Base-by-base conservation (phyloP, 192 early-diverging fungal species). In the Diversispora eburnea region DNA sequence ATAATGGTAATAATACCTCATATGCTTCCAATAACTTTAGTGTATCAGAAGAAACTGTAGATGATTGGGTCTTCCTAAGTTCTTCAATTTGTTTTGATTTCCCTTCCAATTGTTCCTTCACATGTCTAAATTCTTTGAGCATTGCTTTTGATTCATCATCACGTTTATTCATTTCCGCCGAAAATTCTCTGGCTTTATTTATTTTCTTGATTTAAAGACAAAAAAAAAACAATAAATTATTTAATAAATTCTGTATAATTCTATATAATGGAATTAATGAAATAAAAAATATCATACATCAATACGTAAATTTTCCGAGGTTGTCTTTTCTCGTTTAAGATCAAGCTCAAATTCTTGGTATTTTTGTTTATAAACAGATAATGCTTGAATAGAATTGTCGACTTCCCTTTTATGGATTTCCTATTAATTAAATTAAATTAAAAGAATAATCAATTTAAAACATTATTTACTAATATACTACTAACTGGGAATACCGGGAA, bases 371-470 rank as follows among this genome's bases (percentile, higher is more conserved):
- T 88, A 80, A 9, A 75, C 61, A 63, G 89, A 81, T 20, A 87
- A 54, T 13, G 82, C 75, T 13, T 76, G 52, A 48, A 77, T 82
- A 46, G 85, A 81, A 49, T 81, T 80, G 43, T 84, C 79, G 3
- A 88, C 67, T 75, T 93, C 88, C 54, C 81, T 85, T 63, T 92
- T 91, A 19, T 87, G 75, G 15, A 81, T 77, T 19, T 83, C 75
- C 85, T 89, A 73, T 22, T n/a, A 22, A n/a, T 9, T 43, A 41
- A 62, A 41, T 25, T 66, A 8, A 66, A 62, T 62, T 46, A 3
- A 72, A 59, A 33, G 22, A 54, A 42, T 3, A 52, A 55, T 52
- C 17, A 4, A n/a, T 42, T 62, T n/a, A 33, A 42, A 42, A 62
- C 12, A 13, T 41, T 3, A 8, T 39, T 15, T 19, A 9, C 5